A percentile compares a stretch with the other conserved stretches of the same genome.
phyloP scores from a whole-genome alignment of 2,329 filamentous ascomycete species.

The Aspergillus aculeatus region DNA sequence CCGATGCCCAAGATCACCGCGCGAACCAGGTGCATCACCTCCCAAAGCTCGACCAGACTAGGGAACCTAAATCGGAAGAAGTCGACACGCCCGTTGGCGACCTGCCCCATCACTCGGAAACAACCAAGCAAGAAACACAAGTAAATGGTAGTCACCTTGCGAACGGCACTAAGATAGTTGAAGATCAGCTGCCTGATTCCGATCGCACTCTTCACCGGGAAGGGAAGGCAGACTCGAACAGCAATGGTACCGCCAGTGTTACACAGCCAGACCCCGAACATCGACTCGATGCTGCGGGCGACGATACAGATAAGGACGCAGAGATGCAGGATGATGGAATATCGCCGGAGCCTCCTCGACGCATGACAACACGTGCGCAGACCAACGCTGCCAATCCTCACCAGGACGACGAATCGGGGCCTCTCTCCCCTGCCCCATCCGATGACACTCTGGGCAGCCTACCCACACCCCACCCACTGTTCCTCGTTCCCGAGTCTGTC shows the following conservation, averaged over 20 bases:
- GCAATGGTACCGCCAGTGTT: not conserved
- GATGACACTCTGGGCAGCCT: constrained; percentile 33
- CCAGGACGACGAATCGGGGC: constrained; percentile 26
- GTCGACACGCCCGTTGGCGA: constrained; percentile 34
- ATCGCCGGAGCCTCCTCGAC: constrained; percentile 42
- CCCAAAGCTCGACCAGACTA: constrained; percentile 16
- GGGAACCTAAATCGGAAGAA: constrained; percentile 37
- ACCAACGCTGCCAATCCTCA: constrained; percentile 36
- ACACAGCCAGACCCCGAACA: not conserved
- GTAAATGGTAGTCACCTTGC: constrained; percentile 14
- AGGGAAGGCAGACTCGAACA: constrained; percentile 14
- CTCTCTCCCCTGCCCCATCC: constrained; percentile 25
- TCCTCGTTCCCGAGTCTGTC: constrained; percentile 52
- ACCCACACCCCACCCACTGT: constrained; percentile 56
- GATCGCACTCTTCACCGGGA: constrained; percentile 15
- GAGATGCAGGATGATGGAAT: constrained; percentile 37
- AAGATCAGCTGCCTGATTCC: constrained; percentile 4
- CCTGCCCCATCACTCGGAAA: constrained; percentile 33
- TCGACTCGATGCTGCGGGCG: constrained; percentile 18
- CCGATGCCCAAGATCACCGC: constrained; percentile 22
- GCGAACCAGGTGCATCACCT: constrained; percentile 8
- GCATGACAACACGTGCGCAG: constrained; percentile 49
- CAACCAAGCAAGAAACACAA: constrained; percentile 14
- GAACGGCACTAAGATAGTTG: constrained; percentile 9
- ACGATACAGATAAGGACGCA: constrained; percentile 29